Conservation (phyloP, 441 rosid genomes). For the Populus hybrid region DNA sequence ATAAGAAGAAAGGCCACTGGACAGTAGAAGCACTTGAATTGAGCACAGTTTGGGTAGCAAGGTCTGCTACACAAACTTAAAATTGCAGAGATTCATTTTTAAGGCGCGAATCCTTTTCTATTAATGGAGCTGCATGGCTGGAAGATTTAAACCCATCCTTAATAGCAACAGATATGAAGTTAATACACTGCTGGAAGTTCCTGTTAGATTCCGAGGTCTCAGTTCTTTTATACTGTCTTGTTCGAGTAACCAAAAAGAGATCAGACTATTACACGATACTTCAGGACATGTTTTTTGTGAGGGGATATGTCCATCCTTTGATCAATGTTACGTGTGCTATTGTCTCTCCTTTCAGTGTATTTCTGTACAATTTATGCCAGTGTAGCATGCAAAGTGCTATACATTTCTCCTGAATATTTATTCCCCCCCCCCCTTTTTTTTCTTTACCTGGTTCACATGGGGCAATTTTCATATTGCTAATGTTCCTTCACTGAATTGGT, state of each 20-base stretch:
- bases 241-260: not conserved
- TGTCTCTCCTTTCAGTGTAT: slow-evolving; percentile 12
- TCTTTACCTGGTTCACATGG: not conserved
- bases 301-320: not conserved
- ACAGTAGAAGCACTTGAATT: not conserved
- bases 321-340: not conserved
- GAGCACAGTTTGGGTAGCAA: not conserved
- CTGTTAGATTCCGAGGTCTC: not conserved
- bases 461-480: slow-evolving; percentile 48
- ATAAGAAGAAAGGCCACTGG: not conserved
- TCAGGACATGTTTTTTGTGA: not conserved
- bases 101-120: not conserved
- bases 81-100: not conserved
- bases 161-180: not conserved
- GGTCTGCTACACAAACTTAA: not conserved
- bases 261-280: not conserved
- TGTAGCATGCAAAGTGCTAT: slow-evolving; percentile 25
- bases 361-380: slow-evolving; percentile 36
- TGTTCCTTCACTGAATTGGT: slow-evolving; percentile 63
- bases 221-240: not conserved
- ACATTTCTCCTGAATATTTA: slow-evolving; percentile 15
- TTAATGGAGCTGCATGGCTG: not conserved
- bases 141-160: not conserved
- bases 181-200: not conserved
- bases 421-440: slow-evolving; percentile 8